Evolutionary conservation across 768 basidiomycete species (phyloP).

Genomic region (Lactarius pseudohatsudake): DNA sequence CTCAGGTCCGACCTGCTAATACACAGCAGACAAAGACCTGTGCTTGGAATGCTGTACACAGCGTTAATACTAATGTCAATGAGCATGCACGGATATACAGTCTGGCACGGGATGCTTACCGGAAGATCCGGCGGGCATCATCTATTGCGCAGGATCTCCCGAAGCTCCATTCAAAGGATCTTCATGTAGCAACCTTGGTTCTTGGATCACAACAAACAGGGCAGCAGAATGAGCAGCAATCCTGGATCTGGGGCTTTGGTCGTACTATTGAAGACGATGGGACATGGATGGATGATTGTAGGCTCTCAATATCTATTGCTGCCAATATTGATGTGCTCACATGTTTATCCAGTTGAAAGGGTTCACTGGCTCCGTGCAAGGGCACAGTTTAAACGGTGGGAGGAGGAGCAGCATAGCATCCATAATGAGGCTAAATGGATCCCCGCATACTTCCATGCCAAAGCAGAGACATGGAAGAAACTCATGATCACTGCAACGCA

Average conservation of each 20-base stretch:
- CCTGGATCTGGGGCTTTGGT: constrained; percentile 1
- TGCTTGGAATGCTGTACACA: background rate
- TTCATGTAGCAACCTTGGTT: background rate
- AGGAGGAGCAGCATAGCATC: too few relatives aligned
- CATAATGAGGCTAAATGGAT: too few relatives aligned
- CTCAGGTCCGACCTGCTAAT: background rate
- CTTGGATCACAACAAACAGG: background rate
- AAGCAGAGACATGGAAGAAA: too few relatives aligned
- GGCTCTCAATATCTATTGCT: background rate
- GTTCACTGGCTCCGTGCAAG: too few relatives aligned
- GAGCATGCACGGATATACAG: background rate
- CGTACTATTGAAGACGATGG: background rate
- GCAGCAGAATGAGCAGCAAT: background rate
- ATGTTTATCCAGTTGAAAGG: too few relatives aligned
- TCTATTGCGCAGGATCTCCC: background rate
- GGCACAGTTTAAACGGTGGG: too few relatives aligned
- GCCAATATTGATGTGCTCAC: too few relatives aligned
- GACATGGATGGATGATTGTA: background rate
- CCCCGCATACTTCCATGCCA: too few relatives aligned
- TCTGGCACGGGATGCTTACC: background rate
- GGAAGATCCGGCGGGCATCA: background rate
- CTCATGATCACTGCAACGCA: too few relatives aligned
- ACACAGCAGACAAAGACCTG: background rate
- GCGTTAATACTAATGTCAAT: background rate
- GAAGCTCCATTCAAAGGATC: background rate